Percentiles rank a stretch among this genome's conserved stretches.
phyloP scores from a whole-genome alignment of 2,329 filamentous ascomycete genomes.

The Neonectria punicea region DNA sequence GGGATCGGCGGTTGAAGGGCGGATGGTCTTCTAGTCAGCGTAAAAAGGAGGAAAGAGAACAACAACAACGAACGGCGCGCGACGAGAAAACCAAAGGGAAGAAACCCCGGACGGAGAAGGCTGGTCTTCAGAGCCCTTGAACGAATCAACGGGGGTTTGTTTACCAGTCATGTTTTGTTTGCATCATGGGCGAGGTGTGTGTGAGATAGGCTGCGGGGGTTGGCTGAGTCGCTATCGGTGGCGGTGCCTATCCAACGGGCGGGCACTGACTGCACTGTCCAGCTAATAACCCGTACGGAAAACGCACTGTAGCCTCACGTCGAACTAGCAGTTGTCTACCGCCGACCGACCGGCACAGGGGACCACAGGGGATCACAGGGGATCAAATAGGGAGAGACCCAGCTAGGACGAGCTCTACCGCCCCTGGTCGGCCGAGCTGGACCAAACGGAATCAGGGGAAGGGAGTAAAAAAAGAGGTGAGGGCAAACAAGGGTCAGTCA shows the following conservation, averaged over 20 bases:
- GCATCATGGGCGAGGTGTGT: not conserved
- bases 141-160: not conserved
- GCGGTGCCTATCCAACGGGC: not conserved
- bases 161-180: not conserved
- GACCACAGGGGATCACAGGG: conserved; percentile 2
- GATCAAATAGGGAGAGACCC: conserved; percentile 5
- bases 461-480: not conserved
- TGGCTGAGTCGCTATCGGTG: not conserved
- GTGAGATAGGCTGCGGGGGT: not conserved
- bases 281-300: conserved; percentile 4
- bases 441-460: not conserved
- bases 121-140: not conserved
- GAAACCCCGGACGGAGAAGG: not conserved
- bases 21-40: too few relatives aligned
- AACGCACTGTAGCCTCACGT: conserved; percentile 1
- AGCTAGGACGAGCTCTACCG: conserved; percentile 4
- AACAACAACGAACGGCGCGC: conserved; percentile 33
- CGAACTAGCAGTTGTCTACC: not conserved
- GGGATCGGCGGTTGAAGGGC: too few relatives aligned
- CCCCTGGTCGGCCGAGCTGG: conserved; percentile 11
- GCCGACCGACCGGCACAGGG: conserved; percentile 10
- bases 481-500: not conserved
- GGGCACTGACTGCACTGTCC: not conserved
- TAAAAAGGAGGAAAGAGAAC: too few relatives aligned
- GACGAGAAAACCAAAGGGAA: not conserved